Conservation (phyloP, 176 grass and related monocot genomes). For the Eragrostis curvula region DNA sequence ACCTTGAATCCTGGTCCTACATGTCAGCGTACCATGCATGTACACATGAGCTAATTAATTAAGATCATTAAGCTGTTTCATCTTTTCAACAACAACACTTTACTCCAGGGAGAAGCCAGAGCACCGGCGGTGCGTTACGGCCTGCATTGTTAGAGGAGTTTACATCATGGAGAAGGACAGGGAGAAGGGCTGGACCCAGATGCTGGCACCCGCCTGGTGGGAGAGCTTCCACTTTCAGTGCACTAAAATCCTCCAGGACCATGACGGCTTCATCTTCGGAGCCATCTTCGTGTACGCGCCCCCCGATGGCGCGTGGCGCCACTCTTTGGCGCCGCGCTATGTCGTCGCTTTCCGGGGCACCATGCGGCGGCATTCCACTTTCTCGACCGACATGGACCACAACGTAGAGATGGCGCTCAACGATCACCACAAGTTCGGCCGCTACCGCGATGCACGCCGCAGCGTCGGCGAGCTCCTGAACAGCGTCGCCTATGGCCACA, state of each 20-base stretch:
- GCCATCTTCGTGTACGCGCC: slow-evolving; percentile 24
- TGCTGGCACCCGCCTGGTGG: neutral
- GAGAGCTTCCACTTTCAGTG: slow-evolving; percentile 28
- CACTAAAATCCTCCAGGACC: neutral
- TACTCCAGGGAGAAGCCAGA: slow-evolving; percentile 5
- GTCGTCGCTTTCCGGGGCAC: slow-evolving; percentile 32
- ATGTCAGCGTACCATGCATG: no score
- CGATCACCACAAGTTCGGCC: neutral
- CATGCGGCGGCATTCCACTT: neutral
- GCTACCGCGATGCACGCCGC: neutral
- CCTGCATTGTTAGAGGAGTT: slow-evolving; percentile 23
- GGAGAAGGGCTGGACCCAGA: neutral
- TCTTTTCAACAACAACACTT: neutral
- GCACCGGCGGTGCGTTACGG: slow-evolving; percentile 18
- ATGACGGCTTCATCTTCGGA: neutral
- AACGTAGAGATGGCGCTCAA: slow-evolving; percentile 4
- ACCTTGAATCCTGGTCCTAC: no score
- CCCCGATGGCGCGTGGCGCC: neutral
- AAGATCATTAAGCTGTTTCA: no score
- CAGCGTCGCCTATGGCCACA: no score
- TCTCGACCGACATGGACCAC: neutral
- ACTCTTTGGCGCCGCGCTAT: neutral
- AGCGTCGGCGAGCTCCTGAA: neutral
- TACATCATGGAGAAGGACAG: slow-evolving; percentile 20
- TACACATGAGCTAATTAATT: no score